These are phyloP conservation scores for Tetraselmis chui DNA, from an alignment of 139 green algal species.

Conservation along the genomic window DNA sequence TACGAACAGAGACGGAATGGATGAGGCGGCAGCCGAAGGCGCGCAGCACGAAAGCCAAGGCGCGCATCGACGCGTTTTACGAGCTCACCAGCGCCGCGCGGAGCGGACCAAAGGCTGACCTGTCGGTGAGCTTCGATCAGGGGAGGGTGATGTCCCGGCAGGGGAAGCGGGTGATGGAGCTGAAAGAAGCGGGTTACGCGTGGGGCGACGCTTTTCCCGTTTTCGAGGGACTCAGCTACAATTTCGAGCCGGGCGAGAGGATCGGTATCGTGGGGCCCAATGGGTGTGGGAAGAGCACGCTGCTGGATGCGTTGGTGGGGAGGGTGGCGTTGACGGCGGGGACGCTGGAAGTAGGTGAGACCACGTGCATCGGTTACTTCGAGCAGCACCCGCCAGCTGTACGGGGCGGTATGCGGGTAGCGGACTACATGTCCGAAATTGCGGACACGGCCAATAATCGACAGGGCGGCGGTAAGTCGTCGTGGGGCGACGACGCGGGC, in stretches of 20 bases:
- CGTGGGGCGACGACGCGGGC: slow-evolving; percentile 1
- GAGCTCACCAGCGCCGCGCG: slow-evolving; percentile 38
- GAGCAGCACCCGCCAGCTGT: slow-evolving; percentile 49
- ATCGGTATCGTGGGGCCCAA: slow-evolving; percentile 4
- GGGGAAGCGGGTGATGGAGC: slow-evolving; percentile 30
- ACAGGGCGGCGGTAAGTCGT: slow-evolving; percentile 32
- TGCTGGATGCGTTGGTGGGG: slow-evolving; percentile 59
- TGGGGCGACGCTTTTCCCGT: slow-evolving; percentile 16
- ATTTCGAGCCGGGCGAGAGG: slow-evolving; percentile 52
- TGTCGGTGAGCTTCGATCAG: slow-evolving; percentile 36
- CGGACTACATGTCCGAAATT: slow-evolving; percentile 42
- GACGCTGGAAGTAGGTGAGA: slow-evolving; percentile 28
- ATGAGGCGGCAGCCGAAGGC: slow-evolving; percentile 75
- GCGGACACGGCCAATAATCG: slow-evolving; percentile 22
- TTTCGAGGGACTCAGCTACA: slow-evolving; percentile 48
- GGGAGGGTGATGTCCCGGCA: slow-evolving; percentile 29
- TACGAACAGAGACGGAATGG: slow-evolving; percentile 69
- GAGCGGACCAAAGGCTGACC: slow-evolving; percentile 33
- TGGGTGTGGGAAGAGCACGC: slow-evolving; percentile 45
- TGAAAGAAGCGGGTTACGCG: slow-evolving; percentile 19
- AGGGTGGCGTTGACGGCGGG: slow-evolving; percentile 13
- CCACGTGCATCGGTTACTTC: slow-evolving; percentile 64
- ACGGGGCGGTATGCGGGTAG: slow-evolving; percentile 40
- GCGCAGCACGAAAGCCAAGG: slow-evolving; percentile 31
- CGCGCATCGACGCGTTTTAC: slow-evolving; percentile 47